Conservation (phyloP, 1,284 basidiomycete genomes). For the Naganishia sp. region DNA sequence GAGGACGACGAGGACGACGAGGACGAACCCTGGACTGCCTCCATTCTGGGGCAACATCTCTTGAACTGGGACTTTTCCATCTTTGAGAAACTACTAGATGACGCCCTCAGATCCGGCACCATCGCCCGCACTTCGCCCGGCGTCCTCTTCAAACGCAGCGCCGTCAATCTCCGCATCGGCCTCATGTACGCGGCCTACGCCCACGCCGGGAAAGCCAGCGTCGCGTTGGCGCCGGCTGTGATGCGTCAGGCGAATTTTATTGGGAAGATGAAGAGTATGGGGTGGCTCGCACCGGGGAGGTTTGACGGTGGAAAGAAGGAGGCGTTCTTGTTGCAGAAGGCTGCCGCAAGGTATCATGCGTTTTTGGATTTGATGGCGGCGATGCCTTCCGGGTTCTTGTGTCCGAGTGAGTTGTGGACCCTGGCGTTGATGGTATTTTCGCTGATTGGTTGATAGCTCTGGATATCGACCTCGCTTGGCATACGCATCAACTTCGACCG, state of each 20-base stretch:
- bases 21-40: neutral
- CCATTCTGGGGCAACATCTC: neutral
- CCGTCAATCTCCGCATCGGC: constrained; percentile 15
- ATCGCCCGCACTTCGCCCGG: constrained; percentile 8
- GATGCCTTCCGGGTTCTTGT: constrained; percentile 29
- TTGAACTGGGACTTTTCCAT: neutral
- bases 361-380: constrained; percentile 45
- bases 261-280: constrained; percentile 37
- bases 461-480: constrained; percentile 52
- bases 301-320: constrained; percentile 30
- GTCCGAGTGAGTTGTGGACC: constrained; percentile 26
- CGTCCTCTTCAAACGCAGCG: neutral
- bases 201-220: constrained; percentile 37
- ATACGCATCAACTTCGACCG: constrained; percentile 49
- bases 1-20: no score
- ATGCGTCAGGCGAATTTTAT: constrained; percentile 43
- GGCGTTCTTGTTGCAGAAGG: constrained; percentile 39
- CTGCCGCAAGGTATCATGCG: constrained; percentile 46
- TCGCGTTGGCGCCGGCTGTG: constrained; percentile 41
- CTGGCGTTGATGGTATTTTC: neutral
- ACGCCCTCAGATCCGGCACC: constrained; percentile 1
- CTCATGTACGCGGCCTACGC: constrained; percentile 33
- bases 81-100: constrained; percentile 2
- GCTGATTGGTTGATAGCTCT: constrained; percentile 34
- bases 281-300: constrained; percentile 39